Conservation (phyloP, 2,329 filamentous ascomycete species). For the Alternaria longipes region DNA sequence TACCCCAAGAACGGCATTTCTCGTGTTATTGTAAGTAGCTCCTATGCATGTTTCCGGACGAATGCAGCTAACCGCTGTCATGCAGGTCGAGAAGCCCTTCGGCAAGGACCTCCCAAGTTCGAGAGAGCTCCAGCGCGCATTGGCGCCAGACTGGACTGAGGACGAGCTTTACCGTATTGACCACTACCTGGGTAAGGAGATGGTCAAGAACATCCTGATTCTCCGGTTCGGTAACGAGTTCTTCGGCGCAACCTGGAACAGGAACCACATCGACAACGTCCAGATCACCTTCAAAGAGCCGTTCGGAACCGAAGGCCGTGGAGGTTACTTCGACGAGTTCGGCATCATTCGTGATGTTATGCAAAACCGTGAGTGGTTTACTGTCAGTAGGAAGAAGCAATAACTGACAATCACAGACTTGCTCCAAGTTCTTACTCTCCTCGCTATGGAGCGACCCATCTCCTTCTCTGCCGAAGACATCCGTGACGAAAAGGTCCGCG, state of each 20-base stretch:
- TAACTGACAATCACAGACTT: conserved; percentile 65
- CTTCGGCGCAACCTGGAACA: conserved; percentile 98
- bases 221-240: conserved; percentile 98
- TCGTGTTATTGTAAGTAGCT: conserved; percentile 81
- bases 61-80: conserved; percentile 25
- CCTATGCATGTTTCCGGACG: conserved; percentile 9
- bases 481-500: conserved; percentile 97
- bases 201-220: conserved; percentile 99
- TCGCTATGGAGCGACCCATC: conserved; percentile 98
- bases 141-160: conserved; percentile 98
- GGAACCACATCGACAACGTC: conserved; percentile 98
- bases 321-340: conserved; percentile 99
- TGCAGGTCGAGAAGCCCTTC: conserved; percentile 96
- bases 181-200: conserved; percentile 99
- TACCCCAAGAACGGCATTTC: conserved; percentile 91
- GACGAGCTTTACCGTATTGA: conserved; percentile 99
- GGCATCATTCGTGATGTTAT: conserved; percentile 99
- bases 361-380: conserved; percentile 78
- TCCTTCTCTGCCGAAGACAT: conserved; percentile 99
- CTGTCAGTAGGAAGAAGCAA: not conserved
- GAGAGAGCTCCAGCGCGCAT: conserved; percentile 89
- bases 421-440: conserved; percentile 91
- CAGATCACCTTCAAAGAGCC: conserved; percentile 99
- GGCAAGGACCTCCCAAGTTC: conserved; percentile 96
- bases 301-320: conserved; percentile 96